Evolutionary conservation across 1,139 yeast species (phyloP).

Genomic region (Suhomyces chickasaworum): DNA sequence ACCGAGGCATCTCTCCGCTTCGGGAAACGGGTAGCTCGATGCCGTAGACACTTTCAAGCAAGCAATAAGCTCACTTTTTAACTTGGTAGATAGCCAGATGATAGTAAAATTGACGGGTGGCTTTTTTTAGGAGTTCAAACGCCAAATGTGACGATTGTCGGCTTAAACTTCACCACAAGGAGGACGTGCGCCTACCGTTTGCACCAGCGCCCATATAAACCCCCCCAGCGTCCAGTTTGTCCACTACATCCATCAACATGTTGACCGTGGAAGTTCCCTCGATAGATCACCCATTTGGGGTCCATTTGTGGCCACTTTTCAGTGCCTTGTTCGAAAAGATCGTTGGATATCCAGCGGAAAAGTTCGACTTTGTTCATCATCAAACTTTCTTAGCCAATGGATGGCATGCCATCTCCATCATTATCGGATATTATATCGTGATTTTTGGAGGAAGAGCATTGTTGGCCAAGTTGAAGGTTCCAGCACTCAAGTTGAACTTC

Average conservation of each 20-base stretch:
- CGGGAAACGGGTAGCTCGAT: neutral
- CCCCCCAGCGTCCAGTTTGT: constrained; percentile 2
- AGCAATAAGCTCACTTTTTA: no score
- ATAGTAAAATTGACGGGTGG: no score
- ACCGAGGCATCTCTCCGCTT: neutral
- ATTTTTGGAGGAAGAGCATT: constrained; percentile 77
- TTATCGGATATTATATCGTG: constrained; percentile 70
- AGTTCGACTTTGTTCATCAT: constrained; percentile 69
- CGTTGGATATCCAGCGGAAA: constrained; percentile 68
- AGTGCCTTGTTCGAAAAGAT: constrained; percentile 53
- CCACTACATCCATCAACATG: constrained; percentile 6
- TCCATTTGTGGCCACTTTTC: constrained; percentile 88
- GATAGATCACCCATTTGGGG: constrained; percentile 83
- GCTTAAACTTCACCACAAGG: no score
- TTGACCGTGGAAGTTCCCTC: constrained; percentile 46
- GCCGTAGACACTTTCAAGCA: neutral
- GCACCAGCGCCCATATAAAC: constrained; percentile 2
- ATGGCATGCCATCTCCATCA: constrained; percentile 62
- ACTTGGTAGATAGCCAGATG: no score
- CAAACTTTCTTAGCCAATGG: constrained; percentile 70
- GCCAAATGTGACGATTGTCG: no score
- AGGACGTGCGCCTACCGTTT: constrained; percentile 3
- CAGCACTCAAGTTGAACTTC: constrained; percentile 69
- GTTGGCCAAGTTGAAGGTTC: constrained; percentile 49
- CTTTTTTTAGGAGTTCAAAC: neutral